Percentiles rank a stretch among this genome's conserved stretches.
Evolutionary conservation across 176 grass and related monocot species (phyloP).

Genomic region (Aechmea fasciata): DNA sequence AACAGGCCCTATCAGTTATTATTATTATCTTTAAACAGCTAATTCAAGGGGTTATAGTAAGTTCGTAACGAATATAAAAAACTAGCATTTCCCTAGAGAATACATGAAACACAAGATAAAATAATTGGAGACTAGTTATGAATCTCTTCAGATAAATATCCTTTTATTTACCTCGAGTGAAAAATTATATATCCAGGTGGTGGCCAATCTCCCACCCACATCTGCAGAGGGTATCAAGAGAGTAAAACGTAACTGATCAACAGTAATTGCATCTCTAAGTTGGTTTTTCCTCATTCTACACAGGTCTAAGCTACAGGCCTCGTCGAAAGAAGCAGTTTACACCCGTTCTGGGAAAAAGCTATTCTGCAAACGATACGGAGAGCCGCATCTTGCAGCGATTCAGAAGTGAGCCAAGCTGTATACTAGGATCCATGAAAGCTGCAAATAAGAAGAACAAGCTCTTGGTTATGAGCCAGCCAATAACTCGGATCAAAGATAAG

Average conservation of each 20-base stretch:
- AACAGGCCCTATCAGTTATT: no score
- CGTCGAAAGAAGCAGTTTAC: not conserved
- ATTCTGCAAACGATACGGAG: not conserved
- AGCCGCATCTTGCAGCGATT: conserved; percentile 10
- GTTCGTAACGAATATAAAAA: no score
- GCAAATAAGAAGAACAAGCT: conserved; percentile 18
- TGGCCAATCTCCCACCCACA: not conserved
- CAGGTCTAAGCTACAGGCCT: not conserved
- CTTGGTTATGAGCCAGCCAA: not conserved
- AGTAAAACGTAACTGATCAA: not conserved
- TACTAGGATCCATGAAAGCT: conserved; percentile 83
- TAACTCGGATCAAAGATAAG: not conserved
- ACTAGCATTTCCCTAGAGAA: no score
- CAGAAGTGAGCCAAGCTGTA: conserved; percentile 95
- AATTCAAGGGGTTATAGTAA: no score
- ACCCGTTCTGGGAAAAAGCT: not conserved
- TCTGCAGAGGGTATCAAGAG: not conserved
- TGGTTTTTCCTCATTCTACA: not conserved
- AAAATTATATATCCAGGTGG: not conserved
- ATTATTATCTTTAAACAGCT: no score
- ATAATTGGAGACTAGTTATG: no score
- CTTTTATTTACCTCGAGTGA: not conserved
- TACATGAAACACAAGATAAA: no score
- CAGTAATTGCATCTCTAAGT: not conserved
- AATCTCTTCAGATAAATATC: not conserved